A percentile compares a stretch with the other conserved stretches of the same genome.
These are phyloP conservation scores for Lenzites betulinus DNA, from an alignment of 768 basidiomycete species.

Conservation along the genomic window DNA sequence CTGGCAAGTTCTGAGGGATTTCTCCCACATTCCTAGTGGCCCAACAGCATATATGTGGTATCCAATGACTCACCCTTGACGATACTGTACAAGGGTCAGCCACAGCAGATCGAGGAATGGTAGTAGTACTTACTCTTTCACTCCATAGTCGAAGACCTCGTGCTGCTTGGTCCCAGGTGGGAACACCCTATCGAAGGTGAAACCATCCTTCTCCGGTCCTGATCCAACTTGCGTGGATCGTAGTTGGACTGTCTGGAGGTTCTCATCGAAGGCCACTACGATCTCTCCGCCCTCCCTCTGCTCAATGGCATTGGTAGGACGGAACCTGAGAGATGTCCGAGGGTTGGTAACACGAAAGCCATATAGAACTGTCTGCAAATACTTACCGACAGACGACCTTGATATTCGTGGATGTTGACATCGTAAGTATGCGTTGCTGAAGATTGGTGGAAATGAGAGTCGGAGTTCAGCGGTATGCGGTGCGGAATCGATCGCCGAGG, in stretches of 20 bases:
- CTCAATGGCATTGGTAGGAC: constrained; percentile 93
- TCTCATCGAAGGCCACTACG: constrained; percentile 87
- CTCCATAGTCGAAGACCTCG: constrained; percentile 98
- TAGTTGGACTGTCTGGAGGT: constrained; percentile 81
- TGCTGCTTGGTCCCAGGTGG: constrained; percentile 87
- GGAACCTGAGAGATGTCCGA: constrained; percentile 60
- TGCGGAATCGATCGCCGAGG: constrained; percentile 14
- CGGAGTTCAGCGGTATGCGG: constrained; percentile 5
- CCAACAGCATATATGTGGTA: not conserved
- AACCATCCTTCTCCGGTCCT: constrained; percentile 95
- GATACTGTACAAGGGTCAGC: constrained; percentile 52
- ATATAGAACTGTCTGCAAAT: no score
- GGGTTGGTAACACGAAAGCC: not conserved
- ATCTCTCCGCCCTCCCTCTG: constrained; percentile 84
- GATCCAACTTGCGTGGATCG: constrained; percentile 66
- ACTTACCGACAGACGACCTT: constrained; percentile 98
- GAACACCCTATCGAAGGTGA: constrained; percentile 97
- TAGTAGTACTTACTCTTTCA: constrained; percentile 79
- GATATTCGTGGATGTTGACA: constrained; percentile 84
- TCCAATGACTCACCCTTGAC: constrained; percentile 66
- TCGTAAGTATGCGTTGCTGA: constrained; percentile 43
- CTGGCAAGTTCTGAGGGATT: not conserved
- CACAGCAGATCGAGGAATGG: not conserved
- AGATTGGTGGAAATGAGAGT: constrained; percentile 17
- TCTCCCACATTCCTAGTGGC: not conserved